Evolutionary conservation across 805 yeast species (phyloP).

Genomic region (Wickerhamomyces hampshirensis): DNA sequence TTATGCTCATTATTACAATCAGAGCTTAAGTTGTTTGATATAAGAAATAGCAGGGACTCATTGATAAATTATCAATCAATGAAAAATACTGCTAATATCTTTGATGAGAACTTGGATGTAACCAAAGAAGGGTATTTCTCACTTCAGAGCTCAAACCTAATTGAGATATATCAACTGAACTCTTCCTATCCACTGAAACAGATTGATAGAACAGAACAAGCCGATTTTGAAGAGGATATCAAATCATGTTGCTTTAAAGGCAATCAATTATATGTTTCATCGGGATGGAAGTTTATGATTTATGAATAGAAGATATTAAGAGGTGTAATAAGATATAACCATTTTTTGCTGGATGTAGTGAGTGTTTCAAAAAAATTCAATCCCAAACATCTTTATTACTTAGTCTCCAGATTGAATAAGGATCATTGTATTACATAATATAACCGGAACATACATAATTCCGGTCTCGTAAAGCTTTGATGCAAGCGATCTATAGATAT

Average conservation of each 20-base stretch:
- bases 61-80: constrained; percentile 3
- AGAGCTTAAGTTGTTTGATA: constrained; percentile 7
- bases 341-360: no score
- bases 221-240: neutral
- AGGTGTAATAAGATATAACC: no score
- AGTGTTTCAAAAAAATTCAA: neutral
- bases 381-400: no score
- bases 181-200: neutral
- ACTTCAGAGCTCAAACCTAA: neutral
- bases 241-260: neutral
- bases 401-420: no score
- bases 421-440: no score
- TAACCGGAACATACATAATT: no score
- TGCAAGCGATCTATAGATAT: no score
- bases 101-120: constrained; percentile 11
- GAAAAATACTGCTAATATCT: constrained; percentile 11
- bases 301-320: neutral
- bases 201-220: no score
- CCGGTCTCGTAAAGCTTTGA: no score
- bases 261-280: neutral
- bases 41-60: constrained; percentile 3
- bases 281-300: neutral
- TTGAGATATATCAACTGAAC: neutral
- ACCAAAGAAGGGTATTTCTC: neutral
- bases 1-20: constrained; percentile 13